These are phyloP conservation scores for Tolypocladium tundrense DNA, from an alignment of 2,329 filamentous ascomycete genomes.

Conservation along the genomic window DNA sequence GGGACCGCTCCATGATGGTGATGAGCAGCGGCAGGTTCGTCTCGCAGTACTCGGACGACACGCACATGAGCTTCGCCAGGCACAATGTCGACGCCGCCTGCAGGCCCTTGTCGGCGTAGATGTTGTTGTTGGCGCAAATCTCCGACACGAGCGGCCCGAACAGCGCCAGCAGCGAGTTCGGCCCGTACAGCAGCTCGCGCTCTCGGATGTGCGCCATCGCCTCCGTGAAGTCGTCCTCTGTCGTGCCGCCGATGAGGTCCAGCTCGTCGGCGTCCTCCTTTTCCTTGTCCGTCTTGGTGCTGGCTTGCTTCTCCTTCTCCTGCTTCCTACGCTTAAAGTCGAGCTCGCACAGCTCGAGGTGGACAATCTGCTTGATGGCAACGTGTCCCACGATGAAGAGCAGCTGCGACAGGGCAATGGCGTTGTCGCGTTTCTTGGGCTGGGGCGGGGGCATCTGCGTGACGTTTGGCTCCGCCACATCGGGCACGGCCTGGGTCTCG, in stretches of 20 bases:
- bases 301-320: constrained; percentile 63
- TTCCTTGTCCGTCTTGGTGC: constrained; percentile 38
- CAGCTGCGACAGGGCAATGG: constrained; percentile 75
- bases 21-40: constrained; percentile 85
- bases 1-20: constrained; percentile 92
- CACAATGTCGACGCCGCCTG: constrained; percentile 91
- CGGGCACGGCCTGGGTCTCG: constrained; percentile 24
- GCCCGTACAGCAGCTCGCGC: constrained; percentile 71
- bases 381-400: constrained; percentile 94
- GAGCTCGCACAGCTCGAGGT: constrained; percentile 91
- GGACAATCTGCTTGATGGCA: constrained; percentile 97
- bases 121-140: constrained; percentile 89
- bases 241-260: constrained; percentile 93
- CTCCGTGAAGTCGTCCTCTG: constrained; percentile 85
- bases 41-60: constrained; percentile 94
- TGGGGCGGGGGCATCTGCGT: constrained; percentile 3
- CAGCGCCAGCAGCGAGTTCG: constrained; percentile 72
- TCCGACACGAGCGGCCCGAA: constrained; percentile 90
- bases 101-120: constrained; percentile 78
- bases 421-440: constrained; percentile 52
- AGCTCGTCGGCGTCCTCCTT: constrained; percentile 70
- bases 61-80: constrained; percentile 97
- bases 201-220: constrained; percentile 77
- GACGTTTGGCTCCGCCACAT: constrained; percentile 22
- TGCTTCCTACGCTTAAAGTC: constrained; percentile 97